These are phyloP conservation scores for Begonia peltatifolia DNA, from an alignment of 306 rosid species.

Conservation along the genomic window DNA sequence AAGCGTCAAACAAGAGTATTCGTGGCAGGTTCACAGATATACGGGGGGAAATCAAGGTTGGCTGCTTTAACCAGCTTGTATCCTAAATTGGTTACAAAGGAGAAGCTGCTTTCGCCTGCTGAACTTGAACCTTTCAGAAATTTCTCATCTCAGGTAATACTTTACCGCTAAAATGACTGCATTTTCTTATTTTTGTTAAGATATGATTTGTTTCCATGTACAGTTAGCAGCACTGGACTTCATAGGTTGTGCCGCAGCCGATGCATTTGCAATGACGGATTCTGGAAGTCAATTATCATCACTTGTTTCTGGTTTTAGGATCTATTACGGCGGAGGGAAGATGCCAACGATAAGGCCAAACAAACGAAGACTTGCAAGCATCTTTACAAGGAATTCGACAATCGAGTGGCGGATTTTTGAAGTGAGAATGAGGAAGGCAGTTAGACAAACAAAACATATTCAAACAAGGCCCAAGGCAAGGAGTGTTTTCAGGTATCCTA, in stretches of 20 bases:
- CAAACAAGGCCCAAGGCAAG: constrained; percentile 84
- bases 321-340: constrained; percentile 81
- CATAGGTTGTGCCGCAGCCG: constrained; percentile 84
- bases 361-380: constrained; percentile 78
- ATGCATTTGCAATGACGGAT: constrained; percentile 98
- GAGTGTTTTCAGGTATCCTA: constrained; percentile 82
- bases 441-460: constrained; percentile 91
- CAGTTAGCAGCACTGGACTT: constrained; percentile 93
- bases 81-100: constrained; percentile 89
- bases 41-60: constrained; percentile 71
- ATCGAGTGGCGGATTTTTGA: constrained; percentile 93
- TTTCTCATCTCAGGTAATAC: constrained; percentile 81
- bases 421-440: constrained; percentile 88
- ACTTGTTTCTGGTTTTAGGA: constrained; percentile 75
- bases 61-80: constrained; percentile 70
- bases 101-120: constrained; percentile 57
- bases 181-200: background rate
- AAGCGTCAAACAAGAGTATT: constrained; percentile 66
- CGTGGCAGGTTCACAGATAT: constrained; percentile 89
- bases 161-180: background rate
- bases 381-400: constrained; percentile 57
- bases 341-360: constrained; percentile 95
- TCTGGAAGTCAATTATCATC: constrained; percentile 96
- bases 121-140: constrained; percentile 73
- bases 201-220: constrained; percentile 9